Percentiles rank a stretch among this genome's conserved stretches.
phyloP scores from a whole-genome alignment of 495 filamentous ascomycete genomes.

The Trypethelium eluteriae region DNA sequence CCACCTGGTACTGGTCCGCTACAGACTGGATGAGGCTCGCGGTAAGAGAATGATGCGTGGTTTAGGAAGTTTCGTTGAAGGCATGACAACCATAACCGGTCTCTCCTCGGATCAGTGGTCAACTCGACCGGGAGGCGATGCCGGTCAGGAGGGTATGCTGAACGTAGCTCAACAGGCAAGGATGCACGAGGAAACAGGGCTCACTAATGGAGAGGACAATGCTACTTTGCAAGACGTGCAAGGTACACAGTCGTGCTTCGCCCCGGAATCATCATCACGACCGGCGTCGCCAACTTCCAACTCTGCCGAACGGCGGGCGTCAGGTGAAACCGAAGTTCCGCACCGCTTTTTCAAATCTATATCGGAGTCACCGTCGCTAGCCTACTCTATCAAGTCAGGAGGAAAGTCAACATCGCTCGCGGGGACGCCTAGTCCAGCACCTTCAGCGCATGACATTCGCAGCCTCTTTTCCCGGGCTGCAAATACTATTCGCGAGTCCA shows the following conservation, averaged over 20 bases:
- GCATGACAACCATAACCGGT: neutral
- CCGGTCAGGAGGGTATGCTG: neutral
- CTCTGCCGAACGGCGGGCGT: neutral
- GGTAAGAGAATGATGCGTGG: slow-evolving; percentile 38
- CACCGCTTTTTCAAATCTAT: neutral
- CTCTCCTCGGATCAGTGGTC: neutral
- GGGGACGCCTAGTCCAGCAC: neutral
- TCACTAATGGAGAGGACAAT: too few species aligned
- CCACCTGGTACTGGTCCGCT: slow-evolving; percentile 38
- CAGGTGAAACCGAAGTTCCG: neutral
- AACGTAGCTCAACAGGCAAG: neutral
- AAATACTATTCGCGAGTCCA: slow-evolving; percentile 10
- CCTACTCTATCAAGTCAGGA: too few species aligned
- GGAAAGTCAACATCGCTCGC: neutral
- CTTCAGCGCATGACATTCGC: neutral
- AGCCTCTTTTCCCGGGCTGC: slow-evolving; percentile 16
- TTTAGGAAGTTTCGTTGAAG: slow-evolving; percentile 36
- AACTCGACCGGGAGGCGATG: neutral
- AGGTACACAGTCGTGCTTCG: too few species aligned
- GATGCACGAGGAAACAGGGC: neutral
- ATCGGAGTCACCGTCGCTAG: too few species aligned
- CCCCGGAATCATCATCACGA: too few species aligned
- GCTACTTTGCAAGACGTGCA: neutral
- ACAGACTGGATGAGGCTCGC: slow-evolving; percentile 33
- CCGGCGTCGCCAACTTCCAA: neutral